A percentile compares a stretch with the other conserved stretches of the same genome.
Evolutionary conservation across 176 grass and related monocot genomes (phyloP).

Genomic region (bread wheat (Triticum aestivum)): IWGSC_CS_RefSeq_v2.1 NC_057807.1:84112248-84112747

Average conservation of each 20-base stretch:
- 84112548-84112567: neutral
- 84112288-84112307: neutral
- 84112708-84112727: conserved; percentile 99
- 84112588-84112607: neutral
- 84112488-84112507: neutral
- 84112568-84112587: neutral
- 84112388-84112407: conserved; percentile 95
- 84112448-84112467: conserved; percentile 94
- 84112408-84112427: conserved; percentile 97
- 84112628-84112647: neutral
- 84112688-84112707: conserved; percentile 96
- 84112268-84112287: conserved; percentile 16
- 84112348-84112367: conserved; percentile 61
- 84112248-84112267: neutral
- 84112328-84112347: conserved; percentile 33
- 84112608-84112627: neutral
- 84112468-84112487: conserved; percentile 76
- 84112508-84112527: neutral
- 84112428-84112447: conserved; percentile 90
- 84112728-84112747: conserved; percentile 93
- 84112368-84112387: conserved; percentile 83
- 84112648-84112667: conserved; percentile 16
- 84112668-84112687: conserved; percentile 30
- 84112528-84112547: neutral
- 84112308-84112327: neutral